Conservation (phyloP, 2,329 filamentous ascomycete species). For the Gnomoniopsis sp. region DNA sequence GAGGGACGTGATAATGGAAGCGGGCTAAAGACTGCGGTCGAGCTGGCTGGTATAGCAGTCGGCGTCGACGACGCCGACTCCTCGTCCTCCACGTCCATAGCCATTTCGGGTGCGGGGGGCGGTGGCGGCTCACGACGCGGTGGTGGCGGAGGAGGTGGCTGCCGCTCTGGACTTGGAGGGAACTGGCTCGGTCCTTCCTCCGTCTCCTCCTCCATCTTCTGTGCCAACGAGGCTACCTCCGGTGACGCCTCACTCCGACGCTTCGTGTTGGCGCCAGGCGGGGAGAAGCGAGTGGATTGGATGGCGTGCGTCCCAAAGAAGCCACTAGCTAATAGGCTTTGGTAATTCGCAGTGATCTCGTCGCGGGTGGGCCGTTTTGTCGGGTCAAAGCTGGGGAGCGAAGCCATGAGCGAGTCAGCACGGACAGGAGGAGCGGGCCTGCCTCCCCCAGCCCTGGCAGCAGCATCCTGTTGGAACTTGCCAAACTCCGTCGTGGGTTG, state of each 20-base stretch:
- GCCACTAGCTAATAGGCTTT: conserved; percentile 52
- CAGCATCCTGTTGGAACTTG: neutral
- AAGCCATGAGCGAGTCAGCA: neutral
- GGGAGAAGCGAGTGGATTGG: conserved; percentile 50
- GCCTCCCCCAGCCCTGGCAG: neutral
- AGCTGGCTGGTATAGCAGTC: neutral
- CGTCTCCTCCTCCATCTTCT: neutral
- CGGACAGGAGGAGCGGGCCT: neutral
- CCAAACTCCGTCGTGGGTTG: neutral
- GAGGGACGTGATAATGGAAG: neutral
- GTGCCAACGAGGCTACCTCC: conserved; percentile 8
- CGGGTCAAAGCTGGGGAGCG: conserved; percentile 11
- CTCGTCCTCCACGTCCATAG: neutral
- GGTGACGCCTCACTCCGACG: neutral
- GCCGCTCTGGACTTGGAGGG: conserved; percentile 17
- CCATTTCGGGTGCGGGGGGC: conserved; percentile 16
- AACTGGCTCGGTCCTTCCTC: neutral
- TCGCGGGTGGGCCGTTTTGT: conserved; percentile 37
- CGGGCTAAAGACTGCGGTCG: neutral
- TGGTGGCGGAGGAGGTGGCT: conserved; percentile 10
- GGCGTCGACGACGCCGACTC: neutral
- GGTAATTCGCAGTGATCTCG: conserved; percentile 54
- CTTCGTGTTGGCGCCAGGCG: conserved; percentile 18
- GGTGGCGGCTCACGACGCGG: conserved; percentile 20
- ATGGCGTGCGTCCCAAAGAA: conserved; percentile 59